These are phyloP conservation scores for Eimeria praecox DNA, from an alignment of 169 alveolate species.

Conservation along the genomic window DNA sequence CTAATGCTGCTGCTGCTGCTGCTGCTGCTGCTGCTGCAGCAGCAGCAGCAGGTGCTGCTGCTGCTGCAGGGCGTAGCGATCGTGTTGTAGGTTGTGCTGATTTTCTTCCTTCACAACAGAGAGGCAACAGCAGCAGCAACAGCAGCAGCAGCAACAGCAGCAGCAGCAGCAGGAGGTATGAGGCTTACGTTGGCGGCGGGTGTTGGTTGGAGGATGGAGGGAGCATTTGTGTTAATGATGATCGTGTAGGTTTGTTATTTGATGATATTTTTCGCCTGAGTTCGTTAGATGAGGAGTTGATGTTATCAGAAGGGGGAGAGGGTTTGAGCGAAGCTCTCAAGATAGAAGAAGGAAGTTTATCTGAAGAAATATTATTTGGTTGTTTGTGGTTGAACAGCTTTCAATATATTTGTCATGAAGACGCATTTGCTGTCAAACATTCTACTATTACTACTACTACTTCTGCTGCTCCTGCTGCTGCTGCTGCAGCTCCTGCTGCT, in stretches of 20 bases:
- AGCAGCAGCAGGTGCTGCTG: too few species aligned
- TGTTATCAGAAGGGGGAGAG: neutral
- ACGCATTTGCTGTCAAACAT: neutral
- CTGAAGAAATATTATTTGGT: neutral
- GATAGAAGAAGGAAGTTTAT: neutral
- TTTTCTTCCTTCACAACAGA: neutral
- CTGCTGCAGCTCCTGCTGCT: neutral
- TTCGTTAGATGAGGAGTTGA: neutral
- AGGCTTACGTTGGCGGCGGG: neutral
- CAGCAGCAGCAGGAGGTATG: neutral
- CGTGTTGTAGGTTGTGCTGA: neutral
- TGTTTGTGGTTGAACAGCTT: neutral
- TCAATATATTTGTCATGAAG: neutral
- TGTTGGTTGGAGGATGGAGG: neutral
- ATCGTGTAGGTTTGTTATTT: too few species aligned
- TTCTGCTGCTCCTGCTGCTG: neutral
- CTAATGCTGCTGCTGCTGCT: neutral
- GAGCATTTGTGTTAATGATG: too few species aligned
- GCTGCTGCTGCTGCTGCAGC: neutral
- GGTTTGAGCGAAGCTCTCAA: neutral
- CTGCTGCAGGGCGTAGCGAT: neutral
- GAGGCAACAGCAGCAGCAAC: neutral
- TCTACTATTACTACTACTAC: neutral
- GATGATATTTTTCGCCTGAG: too few species aligned
- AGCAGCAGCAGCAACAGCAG: conserved; percentile 15